These are phyloP conservation scores for Skeletonema menzelii DNA, from an alignment of 108 stramenopile genomes.

Conservation along the genomic window DNA sequence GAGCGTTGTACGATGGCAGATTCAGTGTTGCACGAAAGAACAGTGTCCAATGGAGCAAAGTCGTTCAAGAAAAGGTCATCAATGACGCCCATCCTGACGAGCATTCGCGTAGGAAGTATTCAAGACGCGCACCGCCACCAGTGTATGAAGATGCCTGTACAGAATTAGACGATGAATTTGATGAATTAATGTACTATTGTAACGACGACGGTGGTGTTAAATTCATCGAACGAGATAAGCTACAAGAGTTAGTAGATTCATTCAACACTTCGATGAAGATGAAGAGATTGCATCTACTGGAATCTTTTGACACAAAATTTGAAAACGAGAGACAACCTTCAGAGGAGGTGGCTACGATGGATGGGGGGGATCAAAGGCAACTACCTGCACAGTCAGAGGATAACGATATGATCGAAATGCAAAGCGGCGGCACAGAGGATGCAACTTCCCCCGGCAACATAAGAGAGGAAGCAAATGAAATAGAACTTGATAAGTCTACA, in stretches of 20 bases:
- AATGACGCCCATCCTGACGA: background rate
- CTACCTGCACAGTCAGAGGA: background rate
- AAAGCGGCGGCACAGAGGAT: background rate
- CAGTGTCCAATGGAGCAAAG: constrained; percentile 2
- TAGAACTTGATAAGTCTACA: background rate
- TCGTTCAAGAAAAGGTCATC: constrained; percentile 1
- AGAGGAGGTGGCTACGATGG: background rate
- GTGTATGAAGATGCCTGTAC: background rate
- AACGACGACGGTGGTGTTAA: background rate
- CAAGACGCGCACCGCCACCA: background rate
- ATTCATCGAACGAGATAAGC: background rate
- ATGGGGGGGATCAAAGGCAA: background rate
- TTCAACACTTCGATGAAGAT: background rate
- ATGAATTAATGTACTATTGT: background rate
- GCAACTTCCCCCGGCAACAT: background rate
- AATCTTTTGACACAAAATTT: background rate
- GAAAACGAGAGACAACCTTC: background rate
- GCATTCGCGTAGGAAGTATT: background rate
- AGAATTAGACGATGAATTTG: background rate
- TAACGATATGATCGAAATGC: background rate
- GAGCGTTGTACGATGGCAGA: background rate
- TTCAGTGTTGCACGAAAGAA: background rate
- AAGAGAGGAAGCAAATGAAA: background rate
- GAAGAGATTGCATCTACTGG: background rate
- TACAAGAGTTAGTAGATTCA: background rate